A percentile compares a stretch with the other conserved stretches of the same genome.
Evolutionary conservation across 106 monocot species (phyloP).

Genomic region (Agapanthus africanus): DNA sequence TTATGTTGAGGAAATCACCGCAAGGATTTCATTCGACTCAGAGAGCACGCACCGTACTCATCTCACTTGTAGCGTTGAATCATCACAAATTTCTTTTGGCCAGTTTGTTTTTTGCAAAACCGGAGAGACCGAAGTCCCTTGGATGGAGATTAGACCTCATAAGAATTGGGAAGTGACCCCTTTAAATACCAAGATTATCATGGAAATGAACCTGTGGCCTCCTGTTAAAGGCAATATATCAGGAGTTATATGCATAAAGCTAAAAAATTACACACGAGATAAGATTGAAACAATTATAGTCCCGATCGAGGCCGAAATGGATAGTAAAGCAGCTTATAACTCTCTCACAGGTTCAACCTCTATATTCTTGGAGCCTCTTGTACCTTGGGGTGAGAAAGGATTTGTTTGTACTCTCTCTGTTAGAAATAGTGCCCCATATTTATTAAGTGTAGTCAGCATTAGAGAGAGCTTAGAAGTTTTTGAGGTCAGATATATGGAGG

Average conservation of each 20-base stretch:
- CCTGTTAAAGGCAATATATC: constrained; percentile 23
- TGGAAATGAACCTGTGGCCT: constrained; percentile 22
- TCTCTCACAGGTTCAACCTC: constrained; percentile 27
- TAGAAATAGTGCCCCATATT: constrained; percentile 33
- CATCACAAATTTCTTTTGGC: not conserved
- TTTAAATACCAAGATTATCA: constrained; percentile 13
- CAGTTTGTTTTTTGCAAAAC: constrained; percentile 5
- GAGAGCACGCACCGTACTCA: constrained; percentile 21
- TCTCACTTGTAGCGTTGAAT: constrained; percentile 34
- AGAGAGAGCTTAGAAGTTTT: constrained; percentile 30
- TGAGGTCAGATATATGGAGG: constrained; percentile 38
- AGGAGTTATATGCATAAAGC: constrained; percentile 32
- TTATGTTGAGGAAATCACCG: constrained; percentile 52
- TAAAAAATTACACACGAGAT: constrained; percentile 16
- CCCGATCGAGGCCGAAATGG: constrained; percentile 47
- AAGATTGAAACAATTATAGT: constrained; percentile 29
- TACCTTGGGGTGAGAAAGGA: constrained; percentile 17
- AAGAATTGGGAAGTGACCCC: constrained; percentile 27
- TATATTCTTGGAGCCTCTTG: constrained; percentile 28
- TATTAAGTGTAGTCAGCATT: constrained; percentile 37
- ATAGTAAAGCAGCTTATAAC: constrained; percentile 19
- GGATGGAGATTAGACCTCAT: constrained; percentile 26
- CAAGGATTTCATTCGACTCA: constrained; percentile 40
- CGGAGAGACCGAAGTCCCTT: not conserved
- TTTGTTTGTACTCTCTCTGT: constrained; percentile 35